phyloP scores from a whole-genome alignment of 768 basidiomycete genomes.

The Panaeolus cyanescens region DNA sequence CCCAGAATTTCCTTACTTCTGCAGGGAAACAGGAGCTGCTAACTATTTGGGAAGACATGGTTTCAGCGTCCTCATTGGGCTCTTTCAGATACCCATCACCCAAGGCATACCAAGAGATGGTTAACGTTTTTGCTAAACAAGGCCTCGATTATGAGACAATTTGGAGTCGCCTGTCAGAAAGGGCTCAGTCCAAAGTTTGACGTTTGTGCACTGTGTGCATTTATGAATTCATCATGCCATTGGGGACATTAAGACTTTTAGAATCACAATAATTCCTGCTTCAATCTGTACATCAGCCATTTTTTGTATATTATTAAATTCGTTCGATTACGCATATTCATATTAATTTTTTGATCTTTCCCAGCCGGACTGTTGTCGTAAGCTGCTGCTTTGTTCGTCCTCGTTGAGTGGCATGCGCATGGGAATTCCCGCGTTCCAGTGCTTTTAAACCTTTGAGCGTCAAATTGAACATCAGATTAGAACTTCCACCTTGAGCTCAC shows the following conservation, averaged over 20 bases:
- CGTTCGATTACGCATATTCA: neutral
- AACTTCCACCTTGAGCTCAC: constrained; percentile 27
- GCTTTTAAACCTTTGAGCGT: neutral
- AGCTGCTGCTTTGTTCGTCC: no score
- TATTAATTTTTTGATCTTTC: no score
- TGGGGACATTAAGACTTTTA: neutral
- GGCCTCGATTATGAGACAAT: constrained; percentile 31
- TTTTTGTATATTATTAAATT: neutral
- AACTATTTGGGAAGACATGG: constrained; percentile 26
- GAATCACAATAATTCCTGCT: neutral
- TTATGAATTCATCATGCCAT: neutral
- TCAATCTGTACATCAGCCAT: neutral
- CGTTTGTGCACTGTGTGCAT: neutral
- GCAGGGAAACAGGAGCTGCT: constrained; percentile 26
- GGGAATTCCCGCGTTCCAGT: neutral
- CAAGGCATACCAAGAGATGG: constrained; percentile 25
- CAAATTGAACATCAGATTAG: constrained; percentile 14
- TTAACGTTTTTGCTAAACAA: constrained; percentile 25
- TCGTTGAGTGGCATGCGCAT: neutral
- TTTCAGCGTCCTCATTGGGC: constrained; percentile 5
- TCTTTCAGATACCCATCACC: constrained; percentile 15
- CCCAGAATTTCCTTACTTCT: constrained; percentile 23
- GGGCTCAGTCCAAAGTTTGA: constrained; percentile 3
- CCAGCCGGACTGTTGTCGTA: no score
- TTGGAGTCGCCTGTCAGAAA: constrained; percentile 26